Conservation (phyloP, 257 asterid genomes). For the Apocynum venetum region DNA sequence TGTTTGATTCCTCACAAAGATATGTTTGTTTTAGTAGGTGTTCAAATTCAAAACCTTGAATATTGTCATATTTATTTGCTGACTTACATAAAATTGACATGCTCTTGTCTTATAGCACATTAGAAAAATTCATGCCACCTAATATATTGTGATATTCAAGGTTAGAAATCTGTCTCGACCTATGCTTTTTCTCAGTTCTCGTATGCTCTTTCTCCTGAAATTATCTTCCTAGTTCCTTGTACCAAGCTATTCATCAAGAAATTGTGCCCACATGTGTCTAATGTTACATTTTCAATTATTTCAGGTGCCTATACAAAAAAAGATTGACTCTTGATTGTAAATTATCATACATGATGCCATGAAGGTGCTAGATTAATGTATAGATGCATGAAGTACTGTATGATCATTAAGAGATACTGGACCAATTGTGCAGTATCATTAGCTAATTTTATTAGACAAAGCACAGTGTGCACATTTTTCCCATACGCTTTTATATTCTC, state of each 20-base stretch:
- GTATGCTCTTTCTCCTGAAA: neutral
- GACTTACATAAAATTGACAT: neutral
- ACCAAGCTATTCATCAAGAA: neutral
- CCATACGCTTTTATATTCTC: neutral
- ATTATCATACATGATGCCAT: constrained; percentile 8
- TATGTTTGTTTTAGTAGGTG: neutral
- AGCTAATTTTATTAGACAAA: constrained; percentile 6
- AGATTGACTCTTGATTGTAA: neutral
- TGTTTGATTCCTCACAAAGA: neutral
- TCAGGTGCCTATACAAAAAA: constrained; percentile 10
- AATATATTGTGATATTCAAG: neutral
- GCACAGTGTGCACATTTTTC: constrained; percentile 3
- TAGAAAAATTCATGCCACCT: neutral
- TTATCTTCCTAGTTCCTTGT: neutral
- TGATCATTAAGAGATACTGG: constrained; percentile 14
- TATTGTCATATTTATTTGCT: neutral
- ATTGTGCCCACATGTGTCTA: neutral
- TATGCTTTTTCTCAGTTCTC: neutral
- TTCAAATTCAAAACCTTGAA: neutral
- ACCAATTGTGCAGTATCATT: constrained; percentile 25
- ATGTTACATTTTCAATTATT: constrained; percentile 2
- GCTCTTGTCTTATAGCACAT: neutral
- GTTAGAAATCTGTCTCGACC: neutral
- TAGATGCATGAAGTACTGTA: constrained; percentile 11
- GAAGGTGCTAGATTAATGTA: constrained; percentile 21